phyloP scores from a whole-genome alignment of 495 filamentous ascomycete species.

The Hypoxylon lenormandii region DNA sequence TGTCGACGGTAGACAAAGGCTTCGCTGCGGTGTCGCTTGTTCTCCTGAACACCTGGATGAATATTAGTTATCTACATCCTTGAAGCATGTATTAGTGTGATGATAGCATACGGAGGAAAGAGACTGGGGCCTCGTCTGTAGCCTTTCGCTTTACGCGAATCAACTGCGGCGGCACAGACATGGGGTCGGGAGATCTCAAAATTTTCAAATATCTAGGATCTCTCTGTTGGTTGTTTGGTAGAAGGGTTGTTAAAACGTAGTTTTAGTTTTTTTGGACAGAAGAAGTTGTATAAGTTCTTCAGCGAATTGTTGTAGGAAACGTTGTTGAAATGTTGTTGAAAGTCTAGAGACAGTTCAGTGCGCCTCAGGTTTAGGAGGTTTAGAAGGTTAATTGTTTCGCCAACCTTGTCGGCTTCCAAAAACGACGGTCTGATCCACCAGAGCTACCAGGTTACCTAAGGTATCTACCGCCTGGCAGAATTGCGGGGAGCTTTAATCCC shows the following conservation, averaged over 20 bases:
- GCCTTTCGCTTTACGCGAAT: slow-evolving; percentile 69
- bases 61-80: slow-evolving; percentile 43
- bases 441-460: not conserved
- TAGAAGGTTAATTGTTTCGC: not conserved
- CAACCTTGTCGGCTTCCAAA: slow-evolving; percentile 4
- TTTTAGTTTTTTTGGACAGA: not conserved
- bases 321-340: slow-evolving; percentile 11
- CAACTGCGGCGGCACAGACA: slow-evolving; percentile 64
- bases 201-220: not conserved
- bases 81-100: slow-evolving; percentile 26
- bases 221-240: not conserved
- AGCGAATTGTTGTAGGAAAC: slow-evolving; percentile 9
- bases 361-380: too few species aligned
- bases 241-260: not conserved
- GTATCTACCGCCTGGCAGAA: slow-evolving; percentile 28
- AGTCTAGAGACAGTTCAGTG: slow-evolving; percentile 15
- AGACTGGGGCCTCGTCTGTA: slow-evolving; percentile 63
- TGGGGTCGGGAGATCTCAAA: slow-evolving; percentile 31
- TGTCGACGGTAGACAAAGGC: slow-evolving; percentile 61
- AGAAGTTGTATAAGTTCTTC: not conserved
- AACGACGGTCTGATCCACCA: not conserved
- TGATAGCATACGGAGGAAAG: slow-evolving; percentile 65
- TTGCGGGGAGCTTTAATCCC: slow-evolving; percentile 16
- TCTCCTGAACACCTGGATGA: slow-evolving; percentile 47
- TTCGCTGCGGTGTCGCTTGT: slow-evolving; percentile 58